Conservation (phyloP, 805 yeast genomes). For the Candida boleticola region DNA sequence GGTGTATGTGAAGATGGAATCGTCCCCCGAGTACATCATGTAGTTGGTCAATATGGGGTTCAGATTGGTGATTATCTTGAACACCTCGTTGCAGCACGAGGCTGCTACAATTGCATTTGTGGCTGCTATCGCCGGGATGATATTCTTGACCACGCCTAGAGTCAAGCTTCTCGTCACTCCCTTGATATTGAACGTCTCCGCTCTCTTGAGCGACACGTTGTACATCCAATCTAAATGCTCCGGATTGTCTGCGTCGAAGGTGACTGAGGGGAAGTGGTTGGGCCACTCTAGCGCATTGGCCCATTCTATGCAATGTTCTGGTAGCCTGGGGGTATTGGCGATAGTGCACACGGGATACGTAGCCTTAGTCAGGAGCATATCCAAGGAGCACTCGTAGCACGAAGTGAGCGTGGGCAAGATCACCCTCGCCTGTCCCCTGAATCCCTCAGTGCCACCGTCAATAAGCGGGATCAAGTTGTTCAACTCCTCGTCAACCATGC, state of each 20-base stretch:
- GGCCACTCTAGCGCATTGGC: slow-evolving; percentile 79
- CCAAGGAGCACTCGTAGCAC: slow-evolving; percentile 90
- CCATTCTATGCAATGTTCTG: slow-evolving; percentile 95
- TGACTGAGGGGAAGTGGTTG: slow-evolving; percentile 38
- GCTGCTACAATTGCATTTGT: slow-evolving; percentile 93
- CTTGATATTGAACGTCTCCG: slow-evolving; percentile 61
- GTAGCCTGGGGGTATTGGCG: slow-evolving; percentile 89
- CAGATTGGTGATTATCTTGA: slow-evolving; percentile 71
- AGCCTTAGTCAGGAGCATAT: slow-evolving; percentile 60
- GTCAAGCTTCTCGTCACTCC: slow-evolving; percentile 74
- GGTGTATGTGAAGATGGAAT: slow-evolving; percentile 71
- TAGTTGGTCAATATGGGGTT: slow-evolving; percentile 70
- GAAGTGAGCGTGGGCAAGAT: slow-evolving; percentile 83
- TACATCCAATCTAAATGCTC: slow-evolving; percentile 66
- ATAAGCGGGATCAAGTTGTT: slow-evolving; percentile 48
- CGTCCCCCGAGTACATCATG: slow-evolving; percentile 85
- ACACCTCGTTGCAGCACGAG: slow-evolving; percentile 80
- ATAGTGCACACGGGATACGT: slow-evolving; percentile 91
- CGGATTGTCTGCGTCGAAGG: slow-evolving; percentile 67
- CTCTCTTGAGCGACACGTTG: slow-evolving; percentile 54
- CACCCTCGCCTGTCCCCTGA: slow-evolving; percentile 85
- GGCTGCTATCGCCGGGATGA: slow-evolving; percentile 91
- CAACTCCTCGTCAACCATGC: slow-evolving; percentile 53
- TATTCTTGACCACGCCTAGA: slow-evolving; percentile 85
- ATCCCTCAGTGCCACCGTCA: slow-evolving; percentile 96